phyloP scores from a whole-genome alignment of 2,329 filamentous ascomycete genomes.

The Exophiala lecanii-corni region DNA sequence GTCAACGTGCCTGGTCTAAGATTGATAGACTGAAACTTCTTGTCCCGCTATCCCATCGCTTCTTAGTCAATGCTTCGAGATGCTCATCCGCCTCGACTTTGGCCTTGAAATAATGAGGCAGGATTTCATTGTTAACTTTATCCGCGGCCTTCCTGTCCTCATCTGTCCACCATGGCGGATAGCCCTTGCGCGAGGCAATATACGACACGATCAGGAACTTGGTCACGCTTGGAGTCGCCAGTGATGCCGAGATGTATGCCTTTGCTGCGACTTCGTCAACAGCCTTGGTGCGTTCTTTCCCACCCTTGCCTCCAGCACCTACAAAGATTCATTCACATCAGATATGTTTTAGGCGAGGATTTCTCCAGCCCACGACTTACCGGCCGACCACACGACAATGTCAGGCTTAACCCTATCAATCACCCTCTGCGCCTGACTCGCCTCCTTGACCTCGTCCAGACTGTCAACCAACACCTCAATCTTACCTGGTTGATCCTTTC shows the following conservation, averaged over 20 bases:
- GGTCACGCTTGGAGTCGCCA: conserved; percentile 41
- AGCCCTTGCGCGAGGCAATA: conserved; percentile 45
- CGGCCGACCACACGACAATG: conserved; percentile 46
- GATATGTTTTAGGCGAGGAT: no score
- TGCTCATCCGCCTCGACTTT: conserved; percentile 55
- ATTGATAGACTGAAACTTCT: conserved; percentile 46
- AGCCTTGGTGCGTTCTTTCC: conserved; percentile 45
- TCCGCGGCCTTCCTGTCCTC: conserved; percentile 43
- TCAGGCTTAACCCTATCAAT: conserved; percentile 45
- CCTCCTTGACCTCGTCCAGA: conserved; percentile 64
- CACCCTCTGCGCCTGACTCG: conserved; percentile 58
- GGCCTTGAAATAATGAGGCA: conserved; percentile 50
- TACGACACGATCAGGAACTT: conserved; percentile 56
- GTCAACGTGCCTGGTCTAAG: conserved; percentile 48
- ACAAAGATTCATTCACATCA: conserved; percentile 7
- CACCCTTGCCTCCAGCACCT: conserved; percentile 55
- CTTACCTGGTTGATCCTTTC: conserved; percentile 55
- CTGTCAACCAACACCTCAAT: conserved; percentile 66
- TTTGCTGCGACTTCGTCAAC: conserved; percentile 54
- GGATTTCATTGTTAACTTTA: conserved; percentile 44
- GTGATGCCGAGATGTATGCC: conserved; percentile 48
- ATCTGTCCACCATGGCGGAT: conserved; percentile 49
- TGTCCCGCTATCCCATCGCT: conserved; percentile 27
- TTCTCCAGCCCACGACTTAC: no score
- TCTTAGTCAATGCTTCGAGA: conserved; percentile 43